Conservation (phyloP, 2,329 filamentous ascomycete genomes). For the Fusarium neocosmosporiellum region DNA sequence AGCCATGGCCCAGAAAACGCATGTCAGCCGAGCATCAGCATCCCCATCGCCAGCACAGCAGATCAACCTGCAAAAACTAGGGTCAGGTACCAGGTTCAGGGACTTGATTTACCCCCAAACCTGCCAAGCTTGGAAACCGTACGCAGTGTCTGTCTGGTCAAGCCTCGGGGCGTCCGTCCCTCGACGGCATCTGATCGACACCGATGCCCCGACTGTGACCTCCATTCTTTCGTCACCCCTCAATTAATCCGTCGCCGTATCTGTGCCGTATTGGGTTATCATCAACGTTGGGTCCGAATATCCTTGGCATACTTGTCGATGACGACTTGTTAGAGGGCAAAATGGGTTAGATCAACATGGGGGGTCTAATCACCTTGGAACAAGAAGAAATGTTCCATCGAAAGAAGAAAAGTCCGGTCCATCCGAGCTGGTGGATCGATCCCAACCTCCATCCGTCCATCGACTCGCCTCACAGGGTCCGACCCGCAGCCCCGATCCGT, state of each 20-base stretch:
- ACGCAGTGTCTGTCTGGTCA: slow-evolving; percentile 33
- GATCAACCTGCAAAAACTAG: slow-evolving; percentile 29
- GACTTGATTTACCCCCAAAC: slow-evolving; percentile 33
- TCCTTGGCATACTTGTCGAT: slow-evolving; percentile 17
- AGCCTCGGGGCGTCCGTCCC: slow-evolving; percentile 1
- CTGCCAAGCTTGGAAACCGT: slow-evolving; percentile 33
- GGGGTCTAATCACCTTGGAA: neutral
- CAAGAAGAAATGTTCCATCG: neutral
- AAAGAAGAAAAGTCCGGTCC: slow-evolving; percentile 19
- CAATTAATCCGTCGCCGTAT: slow-evolving; percentile 24
- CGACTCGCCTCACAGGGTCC: slow-evolving; percentile 10
- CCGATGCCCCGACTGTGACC: slow-evolving; percentile 16
- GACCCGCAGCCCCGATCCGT: slow-evolving; percentile 29
- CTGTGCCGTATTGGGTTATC: slow-evolving; percentile 18
- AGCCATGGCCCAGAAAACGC: slow-evolving; percentile 25
- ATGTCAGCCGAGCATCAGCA: slow-evolving; percentile 33
- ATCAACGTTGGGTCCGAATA: neutral
- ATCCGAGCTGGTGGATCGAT: slow-evolving; percentile 37
- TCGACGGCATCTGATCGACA: slow-evolving; percentile 24
- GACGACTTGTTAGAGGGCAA: slow-evolving; percentile 25
- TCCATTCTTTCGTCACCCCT: slow-evolving; percentile 2
- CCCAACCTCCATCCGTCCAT: neutral
- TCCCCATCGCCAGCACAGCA: slow-evolving; percentile 19
- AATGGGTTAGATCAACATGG: neutral
- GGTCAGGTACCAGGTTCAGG: slow-evolving; percentile 32